A percentile compares a stretch with the other conserved stretches of the same genome.
phyloP scores from a whole-genome alignment of 768 basidiomycete species.

The Lactarius indigo region DNA sequence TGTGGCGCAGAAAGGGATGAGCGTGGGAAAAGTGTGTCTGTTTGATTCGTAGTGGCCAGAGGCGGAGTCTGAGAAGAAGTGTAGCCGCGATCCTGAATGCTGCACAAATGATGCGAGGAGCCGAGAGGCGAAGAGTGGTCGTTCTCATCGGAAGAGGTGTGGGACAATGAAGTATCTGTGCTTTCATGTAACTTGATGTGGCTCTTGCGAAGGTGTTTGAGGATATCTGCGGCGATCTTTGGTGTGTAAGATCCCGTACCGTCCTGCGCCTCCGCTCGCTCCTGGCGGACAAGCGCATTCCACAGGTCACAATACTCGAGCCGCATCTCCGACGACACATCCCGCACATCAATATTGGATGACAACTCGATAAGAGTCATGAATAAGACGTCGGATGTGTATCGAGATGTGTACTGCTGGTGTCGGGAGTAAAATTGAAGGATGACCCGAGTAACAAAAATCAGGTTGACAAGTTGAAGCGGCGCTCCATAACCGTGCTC shows the following conservation, averaged over 20 bases:
- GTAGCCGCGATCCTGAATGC: background rate
- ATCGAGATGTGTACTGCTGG: background rate
- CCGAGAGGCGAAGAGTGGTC: background rate
- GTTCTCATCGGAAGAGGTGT: background rate
- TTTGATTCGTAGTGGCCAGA: background rate
- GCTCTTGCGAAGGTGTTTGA: background rate
- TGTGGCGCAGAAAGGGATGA: background rate
- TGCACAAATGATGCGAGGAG: background rate
- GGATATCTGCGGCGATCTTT: background rate
- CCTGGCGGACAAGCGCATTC: background rate
- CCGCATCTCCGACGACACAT: background rate
- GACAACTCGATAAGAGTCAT: too few species aligned
- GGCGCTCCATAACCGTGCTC: background rate
- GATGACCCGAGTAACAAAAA: background rate
- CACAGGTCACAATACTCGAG: background rate
- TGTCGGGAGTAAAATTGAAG: background rate
- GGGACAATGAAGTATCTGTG: background rate
- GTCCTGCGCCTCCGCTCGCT: background rate
- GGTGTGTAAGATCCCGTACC: background rate
- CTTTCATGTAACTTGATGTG: background rate
- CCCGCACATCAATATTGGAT: background rate
- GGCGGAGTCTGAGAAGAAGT: background rate
- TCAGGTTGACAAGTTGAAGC: constrained; percentile 1
- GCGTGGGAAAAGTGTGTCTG: background rate
- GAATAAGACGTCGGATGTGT: too few species aligned